Evolutionary conservation across 2,329 filamentous ascomycete species (phyloP), one percentile per base, ranked within the genome.

Genomic region (Talaromyces sp.): DNA sequence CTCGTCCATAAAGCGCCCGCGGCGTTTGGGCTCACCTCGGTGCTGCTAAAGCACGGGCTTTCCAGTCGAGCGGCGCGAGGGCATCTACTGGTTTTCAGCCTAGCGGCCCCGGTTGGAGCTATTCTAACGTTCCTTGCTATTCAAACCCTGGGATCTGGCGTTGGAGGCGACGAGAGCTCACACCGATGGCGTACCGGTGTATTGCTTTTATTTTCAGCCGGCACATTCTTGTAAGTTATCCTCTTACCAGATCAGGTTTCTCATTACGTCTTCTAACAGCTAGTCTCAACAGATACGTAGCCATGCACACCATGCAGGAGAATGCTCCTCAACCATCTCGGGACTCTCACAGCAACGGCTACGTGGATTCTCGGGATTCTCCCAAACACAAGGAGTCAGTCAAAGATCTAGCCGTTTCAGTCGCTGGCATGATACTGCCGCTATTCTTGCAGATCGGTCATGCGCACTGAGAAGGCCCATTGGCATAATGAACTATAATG

Each of bases 231-330:
- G 89, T 97, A 79, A 85, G 90, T 82, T 51, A 36, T 40, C 9
- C 40, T 40, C 12, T 30, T 31, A 53, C 27, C 28, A 36, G 50
- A 36, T 33, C 33, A 16, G 3, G 12, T 28, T 30, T 34, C 23
- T 53, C 42, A 16, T 63, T 18, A 50, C 12, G 16, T n/a, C 57
- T 16, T 40, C 58, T 68, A 54, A 66, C 65, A 65, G 57, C 67
- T 63, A 8, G 55, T 56, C 14, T 18, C 34, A 8, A 18, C 65
- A 96, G 92, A 68, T 96, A 98, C 71, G 95, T 99, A 51, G 95
- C 95, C 0, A 97, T 98, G 93, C 95, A 99, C 72, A 92, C 93
- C 0, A 96, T 98, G 92, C 91, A 96, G 72, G 93, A 96, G 70
- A 79, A 77, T 59, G 73, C 73, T n/a, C 68, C 72, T 23, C 70